A percentile compares a stretch with the other conserved stretches of the same genome.
phyloP scores from a whole-genome alignment of 1,284 basidiomycete genomes.

The Cryptococcus sp. region DNA sequence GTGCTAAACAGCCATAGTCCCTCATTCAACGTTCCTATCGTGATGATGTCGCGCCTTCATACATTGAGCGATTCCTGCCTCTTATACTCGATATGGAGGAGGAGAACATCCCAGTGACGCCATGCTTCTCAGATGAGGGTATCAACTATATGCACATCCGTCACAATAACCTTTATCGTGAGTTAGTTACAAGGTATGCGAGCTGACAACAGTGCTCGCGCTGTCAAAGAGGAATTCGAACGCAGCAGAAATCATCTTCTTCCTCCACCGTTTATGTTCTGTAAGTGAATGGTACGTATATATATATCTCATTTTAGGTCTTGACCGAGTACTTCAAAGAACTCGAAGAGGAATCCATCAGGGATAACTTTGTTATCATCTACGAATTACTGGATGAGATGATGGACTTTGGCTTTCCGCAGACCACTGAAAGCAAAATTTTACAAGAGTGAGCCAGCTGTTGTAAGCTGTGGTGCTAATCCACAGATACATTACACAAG shows the following conservation, averaged over 20 bases:
- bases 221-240: conserved; percentile 94
- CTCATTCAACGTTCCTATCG: conserved; percentile 97
- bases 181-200: conserved; percentile 41
- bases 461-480: neutral
- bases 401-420: conserved; percentile 99
- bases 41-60: conserved; percentile 85
- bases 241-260: conserved; percentile 92
- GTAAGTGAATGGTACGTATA: conserved; percentile 34
- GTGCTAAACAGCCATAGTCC: conserved; percentile 53
- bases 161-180: conserved; percentile 94
- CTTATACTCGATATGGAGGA: conserved; percentile 95
- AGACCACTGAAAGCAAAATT: conserved; percentile 99
- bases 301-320: conserved; percentile 53
- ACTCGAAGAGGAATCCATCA: conserved; percentile 96
- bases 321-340: conserved; percentile 99
- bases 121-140: conserved; percentile 89
- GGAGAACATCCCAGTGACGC: conserved; percentile 88
- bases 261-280: conserved; percentile 79
- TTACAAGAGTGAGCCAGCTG: conserved; percentile 73
- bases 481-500: conserved; percentile 92
- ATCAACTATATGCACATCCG: conserved; percentile 99
- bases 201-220: conserved; percentile 67
- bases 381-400: conserved; percentile 98
- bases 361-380: conserved; percentile 98
- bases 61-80: conserved; percentile 91